Percentiles rank a stretch among this genome's conserved stretches.
These are phyloP conservation scores for Neurospora sp. DNA, from an alignment of 495 filamentous ascomycete genomes.

Conservation along the genomic window DNA sequence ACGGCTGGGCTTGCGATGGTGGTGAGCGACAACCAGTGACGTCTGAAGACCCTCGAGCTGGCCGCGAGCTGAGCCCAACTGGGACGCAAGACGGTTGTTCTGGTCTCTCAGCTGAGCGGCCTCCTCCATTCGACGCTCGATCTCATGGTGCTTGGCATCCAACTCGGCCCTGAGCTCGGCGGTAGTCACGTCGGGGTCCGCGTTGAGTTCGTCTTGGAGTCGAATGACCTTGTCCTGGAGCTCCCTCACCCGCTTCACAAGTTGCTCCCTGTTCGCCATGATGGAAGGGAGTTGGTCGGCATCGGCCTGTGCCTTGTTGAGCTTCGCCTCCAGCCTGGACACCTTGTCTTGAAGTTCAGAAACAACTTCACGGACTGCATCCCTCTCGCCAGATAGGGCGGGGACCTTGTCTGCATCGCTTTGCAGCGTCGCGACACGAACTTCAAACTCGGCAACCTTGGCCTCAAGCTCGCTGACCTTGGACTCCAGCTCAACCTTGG, in stretches of 20 bases:
- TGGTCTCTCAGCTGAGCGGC: slow-evolving; percentile 15
- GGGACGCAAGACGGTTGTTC: slow-evolving; percentile 15
- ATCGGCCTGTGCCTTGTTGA: slow-evolving; percentile 17
- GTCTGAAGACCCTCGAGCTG: slow-evolving; percentile 13
- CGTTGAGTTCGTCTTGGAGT: slow-evolving; percentile 17
- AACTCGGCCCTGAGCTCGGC: slow-evolving; percentile 19
- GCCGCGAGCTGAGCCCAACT: slow-evolving; percentile 17
- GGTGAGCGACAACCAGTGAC: slow-evolving; percentile 15
- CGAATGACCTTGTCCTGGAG: slow-evolving; percentile 18
- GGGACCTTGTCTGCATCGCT: slow-evolving; percentile 18
- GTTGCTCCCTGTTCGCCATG: slow-evolving; percentile 20
- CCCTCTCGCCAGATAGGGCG: slow-evolving; percentile 15
- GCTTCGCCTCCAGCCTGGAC: slow-evolving; percentile 17
- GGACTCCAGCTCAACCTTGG: slow-evolving; percentile 18
- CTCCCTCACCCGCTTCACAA: slow-evolving; percentile 13
- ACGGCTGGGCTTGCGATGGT: slow-evolving; percentile 11
- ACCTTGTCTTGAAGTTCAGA: slow-evolving; percentile 18
- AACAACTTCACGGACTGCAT: slow-evolving; percentile 17
- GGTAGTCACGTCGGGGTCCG: slow-evolving; percentile 14
- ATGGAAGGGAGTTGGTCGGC: slow-evolving; percentile 25
- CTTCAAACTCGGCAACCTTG: slow-evolving; percentile 11
- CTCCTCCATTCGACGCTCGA: slow-evolving; percentile 18
- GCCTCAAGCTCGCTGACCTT: slow-evolving; percentile 16
- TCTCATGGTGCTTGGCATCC: slow-evolving; percentile 19
- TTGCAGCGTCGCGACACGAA: slow-evolving; percentile 14